Evolutionary conservation across 768 basidiomycete genomes (phyloP).

Genomic region (Termitomyces heimii): DNA sequence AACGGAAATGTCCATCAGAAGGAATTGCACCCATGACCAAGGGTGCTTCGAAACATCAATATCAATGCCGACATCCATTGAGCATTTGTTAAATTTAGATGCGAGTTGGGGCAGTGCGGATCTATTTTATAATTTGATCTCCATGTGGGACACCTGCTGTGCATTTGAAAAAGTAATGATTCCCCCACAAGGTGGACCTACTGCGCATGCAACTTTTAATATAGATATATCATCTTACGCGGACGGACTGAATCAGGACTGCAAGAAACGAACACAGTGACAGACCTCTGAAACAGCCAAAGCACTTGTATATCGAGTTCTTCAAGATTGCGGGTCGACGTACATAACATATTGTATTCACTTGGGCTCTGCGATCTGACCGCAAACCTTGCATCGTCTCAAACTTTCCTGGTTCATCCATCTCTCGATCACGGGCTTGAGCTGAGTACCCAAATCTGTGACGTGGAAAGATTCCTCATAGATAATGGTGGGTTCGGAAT

Average conservation of each 20-base stretch:
- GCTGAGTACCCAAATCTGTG: constrained; percentile 86
- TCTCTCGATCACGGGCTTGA: constrained; percentile 84
- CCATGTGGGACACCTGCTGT: background rate
- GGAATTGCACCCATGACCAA: background rate
- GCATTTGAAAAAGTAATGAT: background rate
- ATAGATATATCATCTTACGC: too few species aligned
- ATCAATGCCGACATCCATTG: background rate
- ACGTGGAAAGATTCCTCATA: constrained; percentile 84
- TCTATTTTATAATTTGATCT: constrained; percentile 39
- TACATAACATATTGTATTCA: background rate
- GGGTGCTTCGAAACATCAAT: background rate
- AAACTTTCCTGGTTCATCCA: constrained; percentile 85
- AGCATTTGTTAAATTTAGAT: background rate
- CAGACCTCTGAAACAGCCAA: background rate
- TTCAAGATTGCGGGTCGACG: background rate
- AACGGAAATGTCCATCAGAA: constrained; percentile 1
- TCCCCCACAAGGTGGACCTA: background rate
- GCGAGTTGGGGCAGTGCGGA: constrained; percentile 1
- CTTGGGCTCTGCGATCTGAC: constrained; percentile 34
- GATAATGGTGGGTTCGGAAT: constrained; percentile 66
- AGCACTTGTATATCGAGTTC: background rate
- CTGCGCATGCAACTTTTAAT: background rate
- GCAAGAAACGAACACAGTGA: background rate
- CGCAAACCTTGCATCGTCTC: constrained; percentile 34
- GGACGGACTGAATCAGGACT: background rate